phyloP scores from a whole-genome alignment of 148 eudicot species.

The Rhododendron molle region DNA sequence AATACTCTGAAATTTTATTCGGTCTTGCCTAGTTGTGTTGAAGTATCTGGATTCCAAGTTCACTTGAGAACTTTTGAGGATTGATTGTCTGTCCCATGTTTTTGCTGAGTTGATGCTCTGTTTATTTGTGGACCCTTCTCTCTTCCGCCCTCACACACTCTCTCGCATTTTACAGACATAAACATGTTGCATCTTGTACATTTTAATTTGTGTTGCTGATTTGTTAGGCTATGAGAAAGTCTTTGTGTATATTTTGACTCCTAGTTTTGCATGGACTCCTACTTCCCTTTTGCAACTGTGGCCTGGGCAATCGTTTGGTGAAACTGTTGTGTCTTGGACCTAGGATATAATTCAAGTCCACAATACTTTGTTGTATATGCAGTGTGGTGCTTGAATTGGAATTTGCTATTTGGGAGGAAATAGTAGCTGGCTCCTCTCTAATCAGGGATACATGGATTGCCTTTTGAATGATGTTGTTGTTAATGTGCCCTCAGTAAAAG shows the following conservation, averaged over 20 bases:
- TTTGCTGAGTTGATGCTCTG: background rate
- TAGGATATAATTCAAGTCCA: background rate
- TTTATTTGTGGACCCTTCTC: background rate
- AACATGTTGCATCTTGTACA: background rate
- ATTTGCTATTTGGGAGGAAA: background rate
- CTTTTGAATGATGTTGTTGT: background rate
- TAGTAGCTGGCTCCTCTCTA: background rate
- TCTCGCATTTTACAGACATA: background rate
- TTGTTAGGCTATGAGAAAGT: background rate
- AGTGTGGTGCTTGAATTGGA: background rate
- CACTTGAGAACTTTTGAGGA: background rate
- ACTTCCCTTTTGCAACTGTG: background rate
- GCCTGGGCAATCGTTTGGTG: background rate
- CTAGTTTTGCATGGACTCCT: background rate
- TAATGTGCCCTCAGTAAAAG: background rate
- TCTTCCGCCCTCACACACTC: background rate
- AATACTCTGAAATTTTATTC: background rate
- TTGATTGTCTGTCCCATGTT: background rate
- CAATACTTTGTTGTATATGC: background rate
- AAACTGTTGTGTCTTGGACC: background rate
- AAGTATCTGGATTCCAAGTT: background rate
- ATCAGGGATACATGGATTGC: background rate
- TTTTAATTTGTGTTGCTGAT: background rate
- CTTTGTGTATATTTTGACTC: background rate
- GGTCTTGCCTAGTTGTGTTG: background rate